These are phyloP conservation scores for Solanum bukasovii DNA, from an alignment of 257 asterid genomes.

Conservation along the genomic window DNA sequence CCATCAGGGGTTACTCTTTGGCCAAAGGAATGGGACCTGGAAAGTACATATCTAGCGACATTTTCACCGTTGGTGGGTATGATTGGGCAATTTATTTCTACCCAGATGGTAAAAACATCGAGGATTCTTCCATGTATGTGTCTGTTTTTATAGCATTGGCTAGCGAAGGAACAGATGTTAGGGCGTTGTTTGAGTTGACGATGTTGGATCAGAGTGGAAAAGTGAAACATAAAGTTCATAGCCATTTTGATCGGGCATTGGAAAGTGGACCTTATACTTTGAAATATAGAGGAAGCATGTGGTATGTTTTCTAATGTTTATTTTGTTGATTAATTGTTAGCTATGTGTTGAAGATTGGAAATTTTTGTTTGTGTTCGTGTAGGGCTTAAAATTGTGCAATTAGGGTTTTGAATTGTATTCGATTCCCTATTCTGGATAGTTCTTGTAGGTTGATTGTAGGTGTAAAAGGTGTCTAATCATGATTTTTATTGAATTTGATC, in stretches of 20 bases:
- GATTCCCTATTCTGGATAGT: neutral
- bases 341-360: neutral
- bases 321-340: neutral
- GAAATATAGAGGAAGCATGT: slow-evolving; percentile 89
- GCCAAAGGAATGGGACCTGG: slow-evolving; percentile 91
- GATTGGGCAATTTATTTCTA: slow-evolving; percentile 87
- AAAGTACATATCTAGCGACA: slow-evolving; percentile 60
- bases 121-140: slow-evolving; percentile 61
- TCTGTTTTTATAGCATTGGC: slow-evolving; percentile 82
- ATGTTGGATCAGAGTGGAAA: slow-evolving; percentile 86
- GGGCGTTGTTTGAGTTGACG: slow-evolving; percentile 75
- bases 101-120: slow-evolving; percentile 76
- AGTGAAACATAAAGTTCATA: slow-evolving; percentile 77
- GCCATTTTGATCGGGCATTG: slow-evolving; percentile 81
- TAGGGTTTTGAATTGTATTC: neutral
- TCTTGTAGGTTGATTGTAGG: neutral
- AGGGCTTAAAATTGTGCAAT: neutral
- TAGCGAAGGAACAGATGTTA: slow-evolving; percentile 77
- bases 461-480: neutral
- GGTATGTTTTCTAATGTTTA: slow-evolving; percentile 31
- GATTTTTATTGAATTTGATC: neutral
- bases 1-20: slow-evolving; percentile 72
- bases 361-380: neutral
- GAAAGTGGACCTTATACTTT: slow-evolving; percentile 87
- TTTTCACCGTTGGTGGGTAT: slow-evolving; percentile 66